Base-by-base conservation (phyloP, 2,329 filamentous ascomycete species). In the Ploettnerulaceae sp. region DNA sequence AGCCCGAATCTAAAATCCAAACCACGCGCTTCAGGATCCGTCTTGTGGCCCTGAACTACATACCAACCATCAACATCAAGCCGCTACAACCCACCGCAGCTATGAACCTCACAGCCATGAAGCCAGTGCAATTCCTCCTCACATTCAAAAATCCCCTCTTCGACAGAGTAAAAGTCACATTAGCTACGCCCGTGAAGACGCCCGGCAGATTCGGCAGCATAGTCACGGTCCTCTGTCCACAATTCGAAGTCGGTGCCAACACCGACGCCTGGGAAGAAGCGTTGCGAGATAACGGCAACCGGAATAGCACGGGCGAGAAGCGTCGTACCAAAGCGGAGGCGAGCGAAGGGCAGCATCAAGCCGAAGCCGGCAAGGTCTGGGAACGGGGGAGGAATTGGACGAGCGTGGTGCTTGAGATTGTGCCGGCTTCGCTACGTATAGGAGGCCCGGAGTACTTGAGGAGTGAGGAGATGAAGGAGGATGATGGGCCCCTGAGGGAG, bases 211-310 rank as follows among this genome's bases (percentile, higher is more conserved):
- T 90, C 59, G 75, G 78, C 1, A 86, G 84, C 46, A 85, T 80
- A 59, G 88, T 98, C 49, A 98, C 93, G 0, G 84, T 98, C 11
- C 75, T 98, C 1, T 98, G 91, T 61, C 93, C 93, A 0, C 82
- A 95, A 58, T 97, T 98, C 65, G 87, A 93, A 38, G 84, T 98
- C 34, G 91, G 90, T 53, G 88, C 91, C 48, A 96, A 95, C 65
- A 93, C 88, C n/a, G 86, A 90, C 59, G 79, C 94, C 67, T 86
- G 86, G 85, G 91, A 97, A 59, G 93, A 97, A 62, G 91, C 90
- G 0, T 74, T 96, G 46, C 49, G 65, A 7, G 53, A 57, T 51
- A 45, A 49, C 41, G 59, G 66, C 38, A 54, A 61, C 56, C 67
- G 63, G 64, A 64, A 63, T 65, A 62, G 55, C 62, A 60, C 62